Evolutionary conservation across 2,329 filamentous ascomycete genomes (phyloP), one percentile per base, ranked within the genome.

Genomic region (Pestalotiopsis sp.): DNA sequence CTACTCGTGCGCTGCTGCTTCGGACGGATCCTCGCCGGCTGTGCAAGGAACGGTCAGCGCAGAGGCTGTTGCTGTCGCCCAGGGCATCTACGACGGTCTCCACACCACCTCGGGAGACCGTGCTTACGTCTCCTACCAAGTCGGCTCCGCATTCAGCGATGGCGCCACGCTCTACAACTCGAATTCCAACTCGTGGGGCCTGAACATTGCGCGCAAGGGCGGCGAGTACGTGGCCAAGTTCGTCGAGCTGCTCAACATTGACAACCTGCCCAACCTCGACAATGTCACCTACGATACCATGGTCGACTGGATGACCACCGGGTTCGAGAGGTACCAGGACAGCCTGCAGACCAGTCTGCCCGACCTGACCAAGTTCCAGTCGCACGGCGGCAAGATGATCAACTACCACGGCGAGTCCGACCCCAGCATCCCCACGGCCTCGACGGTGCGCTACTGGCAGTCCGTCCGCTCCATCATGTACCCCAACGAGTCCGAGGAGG

Each of bases 341-440:
- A 64, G 62, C 62, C 31, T 74, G 3, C 86, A 89, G 72, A 89
- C 86, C 9, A 88, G 83, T 1, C 73, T 83, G 27, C 84, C 86
- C 0, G 87, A 90, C 71, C 79, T 89, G 0, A 85, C 83, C 0
- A 71, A 78, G 9, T 88, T 88, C 79, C 78, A 84, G 39, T 68
- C 78, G 2, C 72, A 79, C 0, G 87, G 87, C 27, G 87, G 85
- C 65, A 90, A 90, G 76, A 76, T 90, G 3, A 77, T 90, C 12
- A 86, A 89, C 75, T 88, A 83, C 79, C 87, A 90, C 76, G 87
- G 87, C 66, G 86, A 89, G 76, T 84, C 83, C 0, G 88, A 89
- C 75, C 76, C 80, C 14, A 83, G 80, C 6, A 79, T 90, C 69
- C 87, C 87, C 1, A 75, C 87, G 1, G 85, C 80, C 4, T 87